Evolutionary conservation across 192 early-diverging fungal genomes (phyloP).

Genomic region (Mortierella antarctica): DNA sequence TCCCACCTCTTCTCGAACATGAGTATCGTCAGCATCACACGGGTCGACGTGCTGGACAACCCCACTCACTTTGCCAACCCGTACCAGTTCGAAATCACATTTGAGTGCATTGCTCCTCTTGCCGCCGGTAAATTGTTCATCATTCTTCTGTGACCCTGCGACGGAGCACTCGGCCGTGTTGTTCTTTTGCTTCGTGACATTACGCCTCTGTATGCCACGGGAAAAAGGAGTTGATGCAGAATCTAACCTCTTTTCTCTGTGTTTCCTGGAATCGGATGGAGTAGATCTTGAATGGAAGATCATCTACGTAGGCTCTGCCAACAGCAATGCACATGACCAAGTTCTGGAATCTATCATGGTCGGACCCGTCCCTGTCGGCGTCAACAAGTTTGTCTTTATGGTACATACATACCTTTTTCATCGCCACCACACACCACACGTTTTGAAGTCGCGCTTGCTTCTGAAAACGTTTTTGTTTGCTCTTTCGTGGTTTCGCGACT

Average conservation of each 20-base stretch:
- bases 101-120: conserved; percentile 91
- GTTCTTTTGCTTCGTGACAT: neutral
- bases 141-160: neutral
- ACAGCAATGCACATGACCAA: conserved; percentile 88
- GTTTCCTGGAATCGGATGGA: neutral
- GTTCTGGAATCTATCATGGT: conserved; percentile 95
- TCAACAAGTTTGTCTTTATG: conserved; percentile 94
- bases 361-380: conserved; percentile 94
- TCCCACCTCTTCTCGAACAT: conserved; percentile 52
- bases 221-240: neutral
- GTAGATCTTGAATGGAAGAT: conserved; percentile 98
- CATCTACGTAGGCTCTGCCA: conserved; percentile 92
- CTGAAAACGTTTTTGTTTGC: neutral
- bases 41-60: conserved; percentile 89
- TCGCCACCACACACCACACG: neutral
- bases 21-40: conserved; percentile 84
- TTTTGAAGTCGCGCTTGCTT: neutral
- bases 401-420: conserved; percentile 53
- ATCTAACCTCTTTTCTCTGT: neutral
- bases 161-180: neutral
- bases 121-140: conserved; percentile 75
- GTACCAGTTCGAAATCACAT: conserved; percentile 96
- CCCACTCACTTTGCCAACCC: conserved; percentile 82
- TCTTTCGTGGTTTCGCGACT: neutral
- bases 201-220: neutral